These are phyloP conservation scores for Saccharum officinarum DNA, from an alignment of 176 grass and related monocot genomes.

Conservation along the genomic window DNA sequence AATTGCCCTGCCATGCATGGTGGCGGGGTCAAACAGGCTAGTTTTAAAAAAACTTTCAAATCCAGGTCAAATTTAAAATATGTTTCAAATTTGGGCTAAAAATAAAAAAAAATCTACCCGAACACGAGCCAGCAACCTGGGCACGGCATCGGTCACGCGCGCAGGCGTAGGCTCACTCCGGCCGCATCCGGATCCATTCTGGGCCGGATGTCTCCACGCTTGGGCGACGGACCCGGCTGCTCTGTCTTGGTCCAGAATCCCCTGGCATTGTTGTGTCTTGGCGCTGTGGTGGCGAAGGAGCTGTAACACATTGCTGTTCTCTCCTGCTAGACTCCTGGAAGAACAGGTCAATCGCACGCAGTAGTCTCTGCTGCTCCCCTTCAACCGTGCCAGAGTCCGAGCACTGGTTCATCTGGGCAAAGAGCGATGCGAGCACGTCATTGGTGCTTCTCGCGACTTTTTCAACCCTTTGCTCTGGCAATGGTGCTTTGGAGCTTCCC, in stretches of 20 bases:
- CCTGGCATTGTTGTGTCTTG: not conserved
- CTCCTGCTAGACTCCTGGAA: slow-evolving; percentile 55
- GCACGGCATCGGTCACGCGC: not conserved
- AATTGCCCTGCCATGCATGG: too few relatives aligned
- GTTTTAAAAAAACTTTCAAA: too few relatives aligned
- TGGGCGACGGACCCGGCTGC: not conserved
- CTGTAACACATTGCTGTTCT: slow-evolving; percentile 10
- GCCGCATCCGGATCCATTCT: not conserved
- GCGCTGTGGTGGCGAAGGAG: not conserved
- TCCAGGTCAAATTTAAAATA: too few relatives aligned
- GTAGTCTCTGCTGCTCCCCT: slow-evolving; percentile 53
- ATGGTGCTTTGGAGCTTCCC: slow-evolving; percentile 43
- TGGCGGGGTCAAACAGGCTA: too few relatives aligned
- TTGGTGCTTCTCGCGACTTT: slow-evolving; percentile 12
- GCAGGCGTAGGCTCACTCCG: not conserved
- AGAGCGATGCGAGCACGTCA: slow-evolving; percentile 50
- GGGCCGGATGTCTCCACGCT: not conserved
- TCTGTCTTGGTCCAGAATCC: not conserved
- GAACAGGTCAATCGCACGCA: slow-evolving; percentile 78
- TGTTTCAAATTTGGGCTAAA: too few relatives aligned
- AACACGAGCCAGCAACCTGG: not conserved
- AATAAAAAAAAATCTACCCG: too few relatives aligned
- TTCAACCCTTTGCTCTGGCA: slow-evolving; percentile 27
- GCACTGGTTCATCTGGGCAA: slow-evolving; percentile 47
- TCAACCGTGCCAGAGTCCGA: slow-evolving; percentile 4